A percentile compares a stretch with the other conserved stretches of the same genome.
Conservation (phyloP, 306 rosid species). For the Cucurbita pepo region DNA sequence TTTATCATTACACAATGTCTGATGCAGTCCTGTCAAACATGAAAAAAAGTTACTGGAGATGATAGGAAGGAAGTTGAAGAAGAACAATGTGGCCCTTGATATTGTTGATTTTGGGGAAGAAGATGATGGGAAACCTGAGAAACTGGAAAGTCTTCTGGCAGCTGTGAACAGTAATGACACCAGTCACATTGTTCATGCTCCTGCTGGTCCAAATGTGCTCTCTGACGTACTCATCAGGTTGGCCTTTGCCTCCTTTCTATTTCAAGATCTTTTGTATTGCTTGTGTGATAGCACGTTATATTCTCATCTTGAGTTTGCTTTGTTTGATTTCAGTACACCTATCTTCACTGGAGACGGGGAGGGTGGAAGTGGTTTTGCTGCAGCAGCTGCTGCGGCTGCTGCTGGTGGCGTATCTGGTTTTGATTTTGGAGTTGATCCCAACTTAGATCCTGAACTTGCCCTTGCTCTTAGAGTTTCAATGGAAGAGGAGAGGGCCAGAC, state of each 20-base stretch:
- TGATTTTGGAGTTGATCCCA: slow-evolving; percentile 98
- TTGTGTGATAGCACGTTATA: neutral
- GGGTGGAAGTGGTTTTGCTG: slow-evolving; percentile 91
- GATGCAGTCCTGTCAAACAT: slow-evolving; percentile 51
- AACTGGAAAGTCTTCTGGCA: slow-evolving; percentile 65
- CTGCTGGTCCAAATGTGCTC: slow-evolving; percentile 39
- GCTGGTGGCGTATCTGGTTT: slow-evolving; percentile 85
- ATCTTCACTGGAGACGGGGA: slow-evolving; percentile 97
- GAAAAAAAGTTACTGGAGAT: slow-evolving; percentile 68
- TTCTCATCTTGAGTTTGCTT: neutral
- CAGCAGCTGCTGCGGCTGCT: slow-evolving; percentile 83
- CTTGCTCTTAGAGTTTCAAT: slow-evolving; percentile 98
- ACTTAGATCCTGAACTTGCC: slow-evolving; percentile 96
- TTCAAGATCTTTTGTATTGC: neutral
- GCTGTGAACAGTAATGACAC: slow-evolving; percentile 75
- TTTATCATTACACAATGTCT: slow-evolving; percentile 1
- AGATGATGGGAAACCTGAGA: slow-evolving; percentile 74
- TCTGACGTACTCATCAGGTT: slow-evolving; percentile 63
- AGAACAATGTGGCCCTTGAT: slow-evolving; percentile 88
- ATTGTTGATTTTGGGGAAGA: slow-evolving; percentile 83
- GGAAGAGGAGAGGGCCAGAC: slow-evolving; percentile 99
- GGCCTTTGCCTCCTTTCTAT: neutral
- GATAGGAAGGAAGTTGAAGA: slow-evolving; percentile 79
- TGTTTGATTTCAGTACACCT: slow-evolving; percentile 54
- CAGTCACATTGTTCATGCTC: slow-evolving; percentile 54